These are phyloP conservation scores for Adiantum capillusveneris DNA, from an alignment of 75 land plant genomes.

Conservation along the genomic window DNA sequence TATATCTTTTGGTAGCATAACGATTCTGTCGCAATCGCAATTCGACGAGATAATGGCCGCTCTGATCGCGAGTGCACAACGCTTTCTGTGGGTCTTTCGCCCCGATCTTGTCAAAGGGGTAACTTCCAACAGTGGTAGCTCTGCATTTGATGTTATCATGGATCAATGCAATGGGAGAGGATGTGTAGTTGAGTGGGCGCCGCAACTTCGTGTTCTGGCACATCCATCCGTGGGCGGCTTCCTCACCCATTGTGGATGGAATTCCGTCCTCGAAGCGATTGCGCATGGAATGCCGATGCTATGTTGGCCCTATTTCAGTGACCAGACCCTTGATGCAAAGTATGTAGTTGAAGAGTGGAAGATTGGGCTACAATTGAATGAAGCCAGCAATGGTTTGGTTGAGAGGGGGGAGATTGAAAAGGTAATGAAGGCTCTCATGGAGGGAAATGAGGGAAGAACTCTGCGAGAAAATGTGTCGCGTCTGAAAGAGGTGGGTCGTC, in stretches of 20 bases:
- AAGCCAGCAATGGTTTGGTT: no score
- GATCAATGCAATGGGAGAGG: neutral
- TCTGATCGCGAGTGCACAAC: no score
- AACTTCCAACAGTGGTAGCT: neutral
- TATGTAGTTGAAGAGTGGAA: neutral
- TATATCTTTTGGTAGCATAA: conserved; percentile 7
- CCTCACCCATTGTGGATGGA: conserved; percentile 2
- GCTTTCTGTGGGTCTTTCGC: conserved; percentile 19
- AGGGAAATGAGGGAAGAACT: no score
- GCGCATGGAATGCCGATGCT: conserved; percentile 5
- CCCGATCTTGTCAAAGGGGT: conserved; percentile 2
- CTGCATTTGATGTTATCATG: neutral
- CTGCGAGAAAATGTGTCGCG: no score
- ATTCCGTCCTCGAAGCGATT: neutral
- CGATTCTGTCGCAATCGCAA: no score
- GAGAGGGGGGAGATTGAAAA: no score
- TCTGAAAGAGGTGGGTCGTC: no score
- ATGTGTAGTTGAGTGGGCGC: neutral
- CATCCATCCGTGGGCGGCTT: conserved; percentile 1
- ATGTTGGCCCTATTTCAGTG: conserved; percentile 6
- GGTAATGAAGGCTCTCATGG: no score
- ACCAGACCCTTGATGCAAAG: neutral
- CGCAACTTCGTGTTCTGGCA: neutral
- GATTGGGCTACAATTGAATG: neutral
- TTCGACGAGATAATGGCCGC: no score